A percentile compares a stretch with the other conserved stretches of the same genome.
phyloP scores from a whole-genome alignment of 352 stramenopile species.

The Globisporangium perplexum region DNA sequence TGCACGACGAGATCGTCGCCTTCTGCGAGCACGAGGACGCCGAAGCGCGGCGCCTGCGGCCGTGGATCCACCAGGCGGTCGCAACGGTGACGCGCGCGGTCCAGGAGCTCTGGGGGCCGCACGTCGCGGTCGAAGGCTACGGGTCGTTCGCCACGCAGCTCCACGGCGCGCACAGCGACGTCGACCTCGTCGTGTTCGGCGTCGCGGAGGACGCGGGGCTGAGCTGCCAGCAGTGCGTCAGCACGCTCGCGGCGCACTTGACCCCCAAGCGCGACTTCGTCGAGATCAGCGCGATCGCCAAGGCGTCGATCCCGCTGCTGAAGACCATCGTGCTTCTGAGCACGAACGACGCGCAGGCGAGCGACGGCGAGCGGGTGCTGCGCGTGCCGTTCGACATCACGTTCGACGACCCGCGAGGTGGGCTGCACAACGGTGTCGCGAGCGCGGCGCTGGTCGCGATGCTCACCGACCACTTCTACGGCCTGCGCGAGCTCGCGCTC shows the following conservation, averaged over 20 bases:
- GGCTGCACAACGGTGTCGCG: conserved; percentile 65
- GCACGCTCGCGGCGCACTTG: conserved; percentile 22
- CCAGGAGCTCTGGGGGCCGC: conserved; percentile 35
- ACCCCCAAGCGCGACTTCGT: conserved; percentile 19
- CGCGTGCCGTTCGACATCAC: conserved; percentile 80
- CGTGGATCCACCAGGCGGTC: conserved; percentile 53
- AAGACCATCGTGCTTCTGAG: conserved; percentile 57
- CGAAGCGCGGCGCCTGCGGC: conserved; percentile 25
- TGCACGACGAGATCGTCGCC: conserved; percentile 72
- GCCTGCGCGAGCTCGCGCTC: conserved; percentile 75
- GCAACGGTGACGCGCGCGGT: conserved; percentile 37
- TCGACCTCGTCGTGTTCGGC: conserved; percentile 78
- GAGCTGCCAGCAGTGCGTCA: conserved; percentile 56
- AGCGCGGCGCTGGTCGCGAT: conserved; percentile 66
- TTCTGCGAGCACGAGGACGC: conserved; percentile 47
- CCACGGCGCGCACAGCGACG: conserved; percentile 57
- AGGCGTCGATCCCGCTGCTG: conserved; percentile 66
- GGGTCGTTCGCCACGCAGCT: conserved; percentile 72
- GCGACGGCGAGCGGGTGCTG: conserved; percentile 7
- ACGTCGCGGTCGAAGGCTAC: conserved; percentile 55
- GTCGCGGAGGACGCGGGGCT: conserved; percentile 38
- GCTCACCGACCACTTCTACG: conserved; percentile 64
- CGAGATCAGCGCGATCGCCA: conserved; percentile 66
- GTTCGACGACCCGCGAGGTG: conserved; percentile 59
- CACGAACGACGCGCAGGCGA: background rate